Percentiles rank a stretch among this genome's conserved stretches.
Conservation (phyloP, 176 grass and related monocot genomes). For the Rhipidocladum racemiflorum region DNA sequence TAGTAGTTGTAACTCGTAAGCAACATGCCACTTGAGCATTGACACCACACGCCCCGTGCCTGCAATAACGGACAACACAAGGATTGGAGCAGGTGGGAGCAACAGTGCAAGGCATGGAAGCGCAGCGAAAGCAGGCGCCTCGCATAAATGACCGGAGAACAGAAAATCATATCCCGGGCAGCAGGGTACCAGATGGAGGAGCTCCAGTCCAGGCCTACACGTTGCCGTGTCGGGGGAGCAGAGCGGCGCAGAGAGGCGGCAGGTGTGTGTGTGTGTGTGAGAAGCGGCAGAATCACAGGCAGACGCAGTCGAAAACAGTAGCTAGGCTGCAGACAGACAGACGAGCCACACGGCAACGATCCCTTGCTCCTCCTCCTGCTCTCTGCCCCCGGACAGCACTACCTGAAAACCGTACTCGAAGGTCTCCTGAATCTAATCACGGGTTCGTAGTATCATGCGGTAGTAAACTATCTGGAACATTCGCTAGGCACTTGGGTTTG, state of each 20-base stretch:
- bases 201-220: slow-evolving; percentile 6
- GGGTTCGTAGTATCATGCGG: not conserved
- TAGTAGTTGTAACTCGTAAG: not conserved
- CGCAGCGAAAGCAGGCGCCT: not conserved
- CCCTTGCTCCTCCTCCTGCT: no score
- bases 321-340: no score
- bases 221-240: slow-evolving; percentile 3
- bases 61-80: not conserved
- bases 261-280: not conserved
- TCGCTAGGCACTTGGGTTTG: slow-evolving; percentile 12
- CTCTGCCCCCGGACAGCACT: not conserved
- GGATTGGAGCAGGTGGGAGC: not conserved
- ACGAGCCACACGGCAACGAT: not conserved
- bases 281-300: not conserved
- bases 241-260: no score
- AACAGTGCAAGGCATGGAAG: slow-evolving; percentile 26
- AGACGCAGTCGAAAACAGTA: not conserved
- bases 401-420: not conserved
- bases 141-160: not conserved
- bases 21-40: not conserved
- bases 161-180: not conserved
- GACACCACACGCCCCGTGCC: not conserved
- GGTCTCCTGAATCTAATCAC: not conserved
- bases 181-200: not conserved
- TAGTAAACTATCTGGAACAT: not conserved